These are phyloP conservation scores for Neurospora sp. DNA, from an alignment of 495 filamentous ascomycete species.

Conservation along the genomic window DNA sequence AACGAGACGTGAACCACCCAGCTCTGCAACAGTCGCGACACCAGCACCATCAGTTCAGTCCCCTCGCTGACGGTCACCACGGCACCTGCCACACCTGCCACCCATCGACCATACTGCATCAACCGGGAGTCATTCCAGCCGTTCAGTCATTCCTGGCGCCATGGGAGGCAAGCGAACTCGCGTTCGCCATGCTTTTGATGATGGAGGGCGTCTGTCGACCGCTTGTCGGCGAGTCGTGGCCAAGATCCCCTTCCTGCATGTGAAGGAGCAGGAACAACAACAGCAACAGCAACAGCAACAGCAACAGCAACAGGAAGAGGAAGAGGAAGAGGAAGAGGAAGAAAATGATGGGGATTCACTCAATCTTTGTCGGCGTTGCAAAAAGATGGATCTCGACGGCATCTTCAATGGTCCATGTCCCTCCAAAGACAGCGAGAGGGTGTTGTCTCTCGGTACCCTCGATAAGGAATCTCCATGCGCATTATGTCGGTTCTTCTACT, in stretches of 20 bases:
- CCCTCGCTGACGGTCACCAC: accelerated
- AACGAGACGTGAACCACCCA: neutral
- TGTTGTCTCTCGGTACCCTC: accelerated
- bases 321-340: neutral
- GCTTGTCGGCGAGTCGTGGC: accelerated
- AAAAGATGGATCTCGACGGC: neutral
- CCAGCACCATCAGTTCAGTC: neutral
- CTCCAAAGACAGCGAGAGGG: neutral
- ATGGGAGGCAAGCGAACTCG: neutral
- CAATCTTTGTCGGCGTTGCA: neutral
- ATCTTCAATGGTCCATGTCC: neutral
- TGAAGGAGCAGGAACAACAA: neutral
- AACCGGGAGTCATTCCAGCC: neutral
- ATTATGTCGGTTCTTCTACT: neutral
- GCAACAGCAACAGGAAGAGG: no score
- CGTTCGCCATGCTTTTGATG: accelerated
- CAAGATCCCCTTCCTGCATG: neutral
- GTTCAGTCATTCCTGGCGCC: neutral
- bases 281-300: no score
- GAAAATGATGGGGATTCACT: neutral
- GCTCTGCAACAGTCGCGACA: neutral
- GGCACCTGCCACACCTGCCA: neutral
- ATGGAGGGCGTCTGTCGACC: neutral
- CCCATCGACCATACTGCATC: neutral
- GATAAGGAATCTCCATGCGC: neutral